Percentiles rank a stretch among this genome's conserved stretches.
Evolutionary conservation across 2,329 filamentous ascomycete species (phyloP).

Genomic region (Ophiostoma australiae): DNA sequence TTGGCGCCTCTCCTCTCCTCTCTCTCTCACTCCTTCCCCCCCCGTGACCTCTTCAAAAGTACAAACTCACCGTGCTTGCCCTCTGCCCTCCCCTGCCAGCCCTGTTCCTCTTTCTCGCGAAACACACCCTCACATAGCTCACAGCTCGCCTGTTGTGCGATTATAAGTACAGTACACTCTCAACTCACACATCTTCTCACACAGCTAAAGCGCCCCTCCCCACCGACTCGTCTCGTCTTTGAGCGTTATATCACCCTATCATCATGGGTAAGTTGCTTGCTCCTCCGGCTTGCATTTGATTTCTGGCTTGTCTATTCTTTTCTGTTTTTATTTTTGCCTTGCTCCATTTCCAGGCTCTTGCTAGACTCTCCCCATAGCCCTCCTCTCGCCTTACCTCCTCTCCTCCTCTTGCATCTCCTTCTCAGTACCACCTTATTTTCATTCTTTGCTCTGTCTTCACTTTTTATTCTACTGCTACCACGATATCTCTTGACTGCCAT

Average conservation of each 20-base stretch:
- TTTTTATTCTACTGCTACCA: not conserved
- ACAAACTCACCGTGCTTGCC: not conserved
- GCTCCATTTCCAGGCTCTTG: not conserved
- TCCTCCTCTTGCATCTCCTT: not conserved
- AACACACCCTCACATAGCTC: not conserved
- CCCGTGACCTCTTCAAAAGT: not conserved
- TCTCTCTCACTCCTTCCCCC: not conserved
- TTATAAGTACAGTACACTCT: constrained; percentile 12
- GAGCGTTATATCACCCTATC: constrained; percentile 18
- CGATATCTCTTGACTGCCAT: not conserved
- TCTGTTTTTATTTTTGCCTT: not conserved
- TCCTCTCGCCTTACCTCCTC: not conserved
- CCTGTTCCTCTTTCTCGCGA: not conserved
- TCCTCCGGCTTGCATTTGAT: not conserved
- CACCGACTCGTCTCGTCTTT: constrained; percentile 12
- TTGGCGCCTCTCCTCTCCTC: not conserved
- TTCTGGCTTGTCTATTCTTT: not conserved
- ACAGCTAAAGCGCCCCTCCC: not conserved
- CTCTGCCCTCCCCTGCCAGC: not conserved
- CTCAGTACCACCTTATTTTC: not conserved
- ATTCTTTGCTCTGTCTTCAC: too few relatives aligned
- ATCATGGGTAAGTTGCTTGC: constrained; percentile 24
- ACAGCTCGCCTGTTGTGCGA: not conserved
- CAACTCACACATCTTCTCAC: constrained; percentile 6
- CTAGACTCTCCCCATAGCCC: not conserved